Evolutionary conservation across 208 protist species (phyloP).

Genomic region (Leishmania braziliensis): DNA sequence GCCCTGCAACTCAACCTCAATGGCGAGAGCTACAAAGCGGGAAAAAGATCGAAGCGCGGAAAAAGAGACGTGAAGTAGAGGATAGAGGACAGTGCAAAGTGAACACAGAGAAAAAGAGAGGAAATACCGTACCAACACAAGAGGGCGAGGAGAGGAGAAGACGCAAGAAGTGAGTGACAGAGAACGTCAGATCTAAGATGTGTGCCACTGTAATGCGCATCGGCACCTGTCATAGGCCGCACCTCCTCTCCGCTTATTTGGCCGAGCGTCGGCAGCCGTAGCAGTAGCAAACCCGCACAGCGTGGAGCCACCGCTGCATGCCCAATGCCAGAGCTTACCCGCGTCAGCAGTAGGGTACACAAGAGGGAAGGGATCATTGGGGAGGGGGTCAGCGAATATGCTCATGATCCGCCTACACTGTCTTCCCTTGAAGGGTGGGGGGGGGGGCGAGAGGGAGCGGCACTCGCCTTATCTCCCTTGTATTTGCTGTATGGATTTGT

Average conservation of each 20-base stretch:
- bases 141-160: neutral
- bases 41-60: neutral
- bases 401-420: neutral
- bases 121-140: neutral
- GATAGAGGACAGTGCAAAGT: neutral
- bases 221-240: neutral
- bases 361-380: neutral
- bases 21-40: neutral
- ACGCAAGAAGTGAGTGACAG: neutral
- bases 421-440: neutral
- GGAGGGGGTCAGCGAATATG: neutral
- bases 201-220: neutral
- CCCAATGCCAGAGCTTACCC: neutral
- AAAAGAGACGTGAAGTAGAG: too few species aligned
- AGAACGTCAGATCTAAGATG: neutral
- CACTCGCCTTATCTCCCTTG: neutral
- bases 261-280: neutral
- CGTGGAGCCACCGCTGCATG: neutral
- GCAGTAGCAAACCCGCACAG: too few species aligned
- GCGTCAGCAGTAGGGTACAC: neutral
- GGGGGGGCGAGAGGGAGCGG: neutral
- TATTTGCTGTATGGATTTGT: neutral
- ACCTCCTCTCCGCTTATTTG: neutral
- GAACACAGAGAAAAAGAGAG: neutral
- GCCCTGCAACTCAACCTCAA: neutral